Base-by-base conservation (phyloP, 352 stramenopile genomes). In the Phytopythium helicoides region DNA sequence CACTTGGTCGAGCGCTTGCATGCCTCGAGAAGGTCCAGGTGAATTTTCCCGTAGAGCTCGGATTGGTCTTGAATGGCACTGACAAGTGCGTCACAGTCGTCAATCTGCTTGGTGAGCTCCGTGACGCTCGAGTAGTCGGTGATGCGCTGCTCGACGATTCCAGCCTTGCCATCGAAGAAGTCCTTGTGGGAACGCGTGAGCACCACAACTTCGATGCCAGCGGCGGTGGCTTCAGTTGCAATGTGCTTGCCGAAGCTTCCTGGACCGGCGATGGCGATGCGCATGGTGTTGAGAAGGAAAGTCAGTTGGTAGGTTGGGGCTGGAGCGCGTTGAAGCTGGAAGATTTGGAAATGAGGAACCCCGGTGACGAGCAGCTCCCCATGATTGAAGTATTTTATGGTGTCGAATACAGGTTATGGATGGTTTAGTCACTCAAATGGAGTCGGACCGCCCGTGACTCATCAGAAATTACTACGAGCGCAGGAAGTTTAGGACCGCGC, bases 211-310 rank as follows among this genome's bases (percentile, higher is more conserved):
- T 68, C 54, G 37, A 57, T 50, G 3, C 50, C 54, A 21, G 50
- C 33, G 9, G 38, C 12, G 54, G 54, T 12, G 64, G 41, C 26
- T 66, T 47, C 60, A n/a, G 60, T 45, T 25, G 40, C 34, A 25
- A 68, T 54, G 50, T 60, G 56, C 54, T 73, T 73, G 58, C 56
- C 69, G 34, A 73, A 66, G 16, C 53, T 52, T 52, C 65, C 65
- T 9, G 49, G 54, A 66, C 64, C 68, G 35, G 36, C 65, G 51
- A 78, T 36, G n/a, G 64, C 62, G 54, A 78, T 44, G 58, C 68
- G 62, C 64, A 78, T 75, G 47, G 18, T 47, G 42, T 33, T 7
- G 18, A 47, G 1, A 21, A 21, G n/a, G 19, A 21, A 16, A 33
- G 22, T 28, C 9, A 23, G 38, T 7, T 25, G 7, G 36, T 15